phyloP scores from a whole-genome alignment of 176 grass and related monocot genomes.

The Alloteropsis semialata region DNA sequence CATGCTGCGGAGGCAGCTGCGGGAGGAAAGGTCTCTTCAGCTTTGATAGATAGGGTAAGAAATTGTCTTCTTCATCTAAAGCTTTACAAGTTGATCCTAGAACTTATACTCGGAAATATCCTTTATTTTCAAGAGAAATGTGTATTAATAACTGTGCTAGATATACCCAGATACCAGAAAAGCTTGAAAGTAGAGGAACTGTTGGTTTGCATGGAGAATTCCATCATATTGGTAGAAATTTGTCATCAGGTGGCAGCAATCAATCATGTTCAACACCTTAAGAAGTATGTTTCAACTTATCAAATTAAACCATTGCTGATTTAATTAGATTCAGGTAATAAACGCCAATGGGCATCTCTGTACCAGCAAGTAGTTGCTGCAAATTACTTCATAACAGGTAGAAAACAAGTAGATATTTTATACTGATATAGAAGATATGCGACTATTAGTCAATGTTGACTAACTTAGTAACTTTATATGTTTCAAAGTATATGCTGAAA shows the following conservation, averaged over 20 bases:
- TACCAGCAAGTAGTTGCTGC: background rate
- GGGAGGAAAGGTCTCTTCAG: conserved; percentile 73
- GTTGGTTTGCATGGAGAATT: background rate
- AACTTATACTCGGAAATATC: conserved; percentile 11
- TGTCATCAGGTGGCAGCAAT: conserved; percentile 9
- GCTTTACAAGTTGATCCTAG: background rate
- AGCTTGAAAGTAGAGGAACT: background rate
- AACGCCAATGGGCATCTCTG: background rate
- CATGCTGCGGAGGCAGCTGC: conserved; percentile 68
- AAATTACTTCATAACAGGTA: background rate
- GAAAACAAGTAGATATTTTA: background rate
- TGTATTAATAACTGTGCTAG: background rate
- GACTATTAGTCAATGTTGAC: background rate
- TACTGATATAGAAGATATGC: background rate
- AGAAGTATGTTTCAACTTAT: background rate
- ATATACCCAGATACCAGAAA: background rate
- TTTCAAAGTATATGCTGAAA: conserved; percentile 8
- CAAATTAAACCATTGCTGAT: conserved; percentile 6
- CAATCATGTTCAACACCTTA: background rate
- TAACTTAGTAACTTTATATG: conserved; percentile 13
- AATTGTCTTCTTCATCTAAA: background rate
- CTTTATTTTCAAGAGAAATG: conserved; percentile 1
- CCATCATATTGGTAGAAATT: background rate
- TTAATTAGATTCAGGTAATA: conserved; percentile 2
- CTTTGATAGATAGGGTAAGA: conserved; percentile 87